Conservation (phyloP, 192 early-diverging fungal species). For the Pilaira anomala region DNA sequence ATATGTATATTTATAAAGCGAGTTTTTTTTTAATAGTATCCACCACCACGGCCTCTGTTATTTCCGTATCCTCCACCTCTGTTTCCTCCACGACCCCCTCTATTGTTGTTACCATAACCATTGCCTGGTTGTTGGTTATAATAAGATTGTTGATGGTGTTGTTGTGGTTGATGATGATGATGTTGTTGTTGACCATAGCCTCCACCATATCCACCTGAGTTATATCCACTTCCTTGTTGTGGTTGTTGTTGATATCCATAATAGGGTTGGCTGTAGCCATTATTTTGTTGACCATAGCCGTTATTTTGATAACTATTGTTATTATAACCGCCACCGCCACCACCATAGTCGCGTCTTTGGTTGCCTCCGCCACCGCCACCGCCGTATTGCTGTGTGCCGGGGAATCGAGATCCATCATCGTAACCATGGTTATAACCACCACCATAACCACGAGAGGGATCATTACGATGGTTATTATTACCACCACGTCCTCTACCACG, state of each 20-base stretch:
- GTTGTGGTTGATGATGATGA: constrained; percentile 31
- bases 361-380: constrained; percentile 11
- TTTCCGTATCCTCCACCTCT: not conserved
- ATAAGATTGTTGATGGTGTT: too few species aligned
- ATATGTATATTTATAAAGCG: too few species aligned
- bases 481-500: constrained; percentile 23
- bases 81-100: constrained; percentile 2
- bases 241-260: constrained; percentile 9
- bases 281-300: constrained; percentile 23
- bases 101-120: constrained; percentile 16
- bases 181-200: constrained; percentile 22
- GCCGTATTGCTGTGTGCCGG: constrained; percentile 1
- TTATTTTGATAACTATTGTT: constrained; percentile 22
- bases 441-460: not conserved
- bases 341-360: constrained; percentile 31
- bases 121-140: constrained; percentile 29
- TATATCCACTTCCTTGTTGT: constrained; percentile 27
- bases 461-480: not conserved
- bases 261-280: constrained; percentile 33
- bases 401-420: constrained; percentile 30
- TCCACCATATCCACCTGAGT: constrained; percentile 28
- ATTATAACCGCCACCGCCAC: constrained; percentile 4
- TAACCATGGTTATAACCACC: constrained; percentile 25
- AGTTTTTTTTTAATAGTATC: constrained; percentile 5
- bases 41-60: constrained; percentile 11